These are phyloP conservation scores for Terfezia claveryi DNA, from an alignment of 495 filamentous ascomycete genomes.

Conservation along the genomic window DNA sequence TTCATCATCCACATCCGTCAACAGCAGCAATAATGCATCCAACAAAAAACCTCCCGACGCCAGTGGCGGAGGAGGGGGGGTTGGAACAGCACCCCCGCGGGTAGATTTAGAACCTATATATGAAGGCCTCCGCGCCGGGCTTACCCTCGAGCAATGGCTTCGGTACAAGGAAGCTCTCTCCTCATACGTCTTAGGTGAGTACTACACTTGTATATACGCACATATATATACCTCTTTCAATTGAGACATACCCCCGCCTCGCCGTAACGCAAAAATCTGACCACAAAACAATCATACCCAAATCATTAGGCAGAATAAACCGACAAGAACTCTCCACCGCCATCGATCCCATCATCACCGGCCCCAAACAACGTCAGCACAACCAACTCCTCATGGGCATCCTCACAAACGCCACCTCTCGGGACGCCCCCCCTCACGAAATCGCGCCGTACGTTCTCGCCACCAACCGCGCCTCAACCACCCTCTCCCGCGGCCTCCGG, in stretches of 20 bases:
- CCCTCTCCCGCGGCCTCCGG: constrained; percentile 24
- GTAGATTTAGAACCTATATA: constrained; percentile 85
- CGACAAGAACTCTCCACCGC: constrained; percentile 60
- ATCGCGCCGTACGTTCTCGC: constrained; percentile 89
- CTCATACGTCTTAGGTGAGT: constrained; percentile 60
- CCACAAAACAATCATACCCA: constrained; percentile 2
- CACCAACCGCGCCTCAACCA: constrained; percentile 45
- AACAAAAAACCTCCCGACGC: too few relatives aligned
- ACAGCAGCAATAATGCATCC: too few relatives aligned
- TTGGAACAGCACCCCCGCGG: constrained; percentile 29
- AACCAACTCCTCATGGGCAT: constrained; percentile 76
- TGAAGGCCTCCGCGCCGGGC: constrained; percentile 54
- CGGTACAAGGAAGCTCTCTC: constrained; percentile 68
- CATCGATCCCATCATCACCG: constrained; percentile 49
- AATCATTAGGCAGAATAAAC: constrained; percentile 47
- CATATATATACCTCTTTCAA: neutral
- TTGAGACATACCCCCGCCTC: neutral
- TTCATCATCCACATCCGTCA: too few relatives aligned
- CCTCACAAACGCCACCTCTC: constrained; percentile 51
- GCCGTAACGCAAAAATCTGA: too few relatives aligned
- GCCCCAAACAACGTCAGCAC: constrained; percentile 58
- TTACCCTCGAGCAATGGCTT: constrained; percentile 63
- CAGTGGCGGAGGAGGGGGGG: too few relatives aligned
- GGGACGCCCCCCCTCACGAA: constrained; percentile 77
- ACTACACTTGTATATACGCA: neutral